Evolutionary conservation across 306 rosid species (phyloP).

Genomic region (Dalbergia cultrata): DNA sequence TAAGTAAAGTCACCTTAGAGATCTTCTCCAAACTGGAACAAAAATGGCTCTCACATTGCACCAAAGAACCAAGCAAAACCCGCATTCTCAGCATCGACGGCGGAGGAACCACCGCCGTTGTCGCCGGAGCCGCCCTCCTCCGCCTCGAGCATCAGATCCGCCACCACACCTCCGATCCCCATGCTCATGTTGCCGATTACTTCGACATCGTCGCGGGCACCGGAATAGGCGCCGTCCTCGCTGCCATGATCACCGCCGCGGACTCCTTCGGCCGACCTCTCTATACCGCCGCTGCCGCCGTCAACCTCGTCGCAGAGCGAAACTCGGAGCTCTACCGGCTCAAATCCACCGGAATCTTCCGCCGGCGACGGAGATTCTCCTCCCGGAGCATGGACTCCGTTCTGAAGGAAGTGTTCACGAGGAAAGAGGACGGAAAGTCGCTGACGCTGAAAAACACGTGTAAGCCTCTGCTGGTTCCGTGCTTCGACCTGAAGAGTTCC

Average conservation of each 20-base stretch:
- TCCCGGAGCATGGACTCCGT: slow-evolving; percentile 73
- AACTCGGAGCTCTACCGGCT: slow-evolving; percentile 63
- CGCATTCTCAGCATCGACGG: slow-evolving; percentile 98
- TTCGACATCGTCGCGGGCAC: slow-evolving; percentile 91
- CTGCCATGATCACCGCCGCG: slow-evolving; percentile 74
- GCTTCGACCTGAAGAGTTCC: slow-evolving; percentile 92
- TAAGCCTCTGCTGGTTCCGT: slow-evolving; percentile 86
- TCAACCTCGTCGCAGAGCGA: slow-evolving; percentile 47
- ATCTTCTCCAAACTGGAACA: slow-evolving; percentile 95
- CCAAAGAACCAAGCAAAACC: slow-evolving; percentile 58
- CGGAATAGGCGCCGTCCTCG: slow-evolving; percentile 87
- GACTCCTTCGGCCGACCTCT: slow-evolving; percentile 82
- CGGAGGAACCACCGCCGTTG: slow-evolving; percentile 81
- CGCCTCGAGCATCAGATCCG: slow-evolving; percentile 99
- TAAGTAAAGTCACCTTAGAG: slow-evolving; percentile 79
- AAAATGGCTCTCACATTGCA: slow-evolving; percentile 92
- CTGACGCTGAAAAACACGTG: slow-evolving; percentile 89
- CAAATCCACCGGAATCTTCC: slow-evolving; percentile 51
- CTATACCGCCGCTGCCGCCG: slow-evolving; percentile 76
- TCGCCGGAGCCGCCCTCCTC: slow-evolving; percentile 76
- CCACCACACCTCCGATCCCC: slow-evolving; percentile 74
- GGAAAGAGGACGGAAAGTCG: slow-evolving; percentile 59
- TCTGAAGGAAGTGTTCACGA: slow-evolving; percentile 65
- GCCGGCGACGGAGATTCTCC: slow-evolving; percentile 66
- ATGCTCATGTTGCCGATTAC: slow-evolving; percentile 78